These are phyloP conservation scores for Hygrocybe punicea DNA, from an alignment of 768 basidiomycete species.

Conservation along the genomic window DNA sequence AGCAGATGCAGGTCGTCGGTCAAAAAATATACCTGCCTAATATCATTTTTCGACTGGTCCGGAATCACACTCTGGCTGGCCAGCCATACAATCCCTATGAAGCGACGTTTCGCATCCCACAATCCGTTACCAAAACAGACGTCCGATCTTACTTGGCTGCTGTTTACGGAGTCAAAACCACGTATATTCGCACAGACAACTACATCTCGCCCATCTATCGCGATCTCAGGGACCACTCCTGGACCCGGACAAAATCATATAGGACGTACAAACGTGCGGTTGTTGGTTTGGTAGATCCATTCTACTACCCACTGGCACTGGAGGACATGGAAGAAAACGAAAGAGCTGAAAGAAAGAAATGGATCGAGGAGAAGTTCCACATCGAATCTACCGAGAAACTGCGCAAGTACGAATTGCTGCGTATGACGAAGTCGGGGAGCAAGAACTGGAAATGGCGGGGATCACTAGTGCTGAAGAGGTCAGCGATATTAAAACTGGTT, in stretches of 20 bases:
- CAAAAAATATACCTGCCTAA: constrained; percentile 89
- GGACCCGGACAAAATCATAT: constrained; percentile 36
- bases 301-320: constrained; percentile 82
- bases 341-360: constrained; percentile 52
- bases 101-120: constrained; percentile 91
- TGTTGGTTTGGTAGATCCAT: constrained; percentile 87
- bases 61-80: constrained; percentile 73
- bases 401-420: constrained; percentile 39
- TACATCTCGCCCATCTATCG: constrained; percentile 58
- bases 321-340: constrained; percentile 72
- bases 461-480: constrained; percentile 43
- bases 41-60: constrained; percentile 73
- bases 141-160: constrained; percentile 79
- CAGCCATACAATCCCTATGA: constrained; percentile 91
- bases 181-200: constrained; percentile 95
- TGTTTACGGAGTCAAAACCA: constrained; percentile 84
- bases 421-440: constrained; percentile 39
- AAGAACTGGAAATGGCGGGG: constrained; percentile 40
- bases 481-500: constrained; percentile 44
- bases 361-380: constrained; percentile 62
- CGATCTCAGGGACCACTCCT: constrained; percentile 13
- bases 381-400: constrained; percentile 37
- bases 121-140: constrained; percentile 88
- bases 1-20: constrained; percentile 60
- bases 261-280: constrained; percentile 87